Conservation (phyloP, 257 asterid species). For the Solanum pinnatisectum region DNA sequence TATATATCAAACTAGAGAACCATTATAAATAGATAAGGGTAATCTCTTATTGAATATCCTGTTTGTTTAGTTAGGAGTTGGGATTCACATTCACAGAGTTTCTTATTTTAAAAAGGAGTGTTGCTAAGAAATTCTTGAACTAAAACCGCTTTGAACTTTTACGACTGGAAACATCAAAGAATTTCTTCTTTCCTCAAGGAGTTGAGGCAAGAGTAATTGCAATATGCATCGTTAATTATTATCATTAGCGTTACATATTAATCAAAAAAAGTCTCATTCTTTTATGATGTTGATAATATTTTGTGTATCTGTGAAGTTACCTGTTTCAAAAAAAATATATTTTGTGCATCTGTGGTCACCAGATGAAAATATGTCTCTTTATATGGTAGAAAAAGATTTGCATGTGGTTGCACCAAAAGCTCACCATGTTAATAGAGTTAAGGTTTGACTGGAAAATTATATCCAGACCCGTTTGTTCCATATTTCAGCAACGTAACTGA, state of each 20-base stretch:
- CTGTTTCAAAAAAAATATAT: too few relatives aligned
- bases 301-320: not conserved
- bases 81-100: not conserved
- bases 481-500: not conserved
- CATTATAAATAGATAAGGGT: not conserved
- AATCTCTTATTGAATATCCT: not conserved
- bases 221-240: not conserved
- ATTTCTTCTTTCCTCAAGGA: not conserved
- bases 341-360: not conserved
- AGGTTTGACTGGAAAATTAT: not conserved
- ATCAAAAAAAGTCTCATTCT: not conserved
- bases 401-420: not conserved
- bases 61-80: not conserved
- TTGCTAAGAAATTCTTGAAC: not conserved
- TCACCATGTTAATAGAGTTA: not conserved
- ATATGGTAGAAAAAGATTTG: not conserved
- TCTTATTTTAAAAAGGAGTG: not conserved
- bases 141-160: not conserved
- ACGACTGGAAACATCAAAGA: not conserved
- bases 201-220: not conserved
- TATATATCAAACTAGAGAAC: not conserved
- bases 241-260: not conserved
- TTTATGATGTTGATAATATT: not conserved
- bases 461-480: not conserved
- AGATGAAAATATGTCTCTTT: not conserved